Percentiles rank a stretch among this genome's conserved stretches.
phyloP scores from a whole-genome alignment of 2,329 filamentous ascomycete species.

The Fusarium transvaalense region DNA sequence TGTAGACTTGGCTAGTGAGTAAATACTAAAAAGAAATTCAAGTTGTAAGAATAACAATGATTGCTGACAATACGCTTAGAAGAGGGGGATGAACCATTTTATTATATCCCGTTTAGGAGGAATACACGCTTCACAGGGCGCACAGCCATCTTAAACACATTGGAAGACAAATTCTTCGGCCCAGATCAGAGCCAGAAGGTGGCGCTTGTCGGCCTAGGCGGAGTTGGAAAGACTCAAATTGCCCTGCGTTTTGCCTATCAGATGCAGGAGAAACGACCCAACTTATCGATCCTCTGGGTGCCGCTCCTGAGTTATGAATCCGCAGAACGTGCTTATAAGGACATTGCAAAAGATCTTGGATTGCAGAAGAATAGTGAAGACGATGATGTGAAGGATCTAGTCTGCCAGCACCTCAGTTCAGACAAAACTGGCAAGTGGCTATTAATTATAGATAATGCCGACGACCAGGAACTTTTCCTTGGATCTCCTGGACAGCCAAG shows the following conservation, averaged over 20 bases:
- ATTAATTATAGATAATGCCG: conserved; percentile 34
- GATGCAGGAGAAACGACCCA: conserved; percentile 39
- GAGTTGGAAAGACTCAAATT: conserved; percentile 57
- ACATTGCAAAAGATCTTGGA: conserved; percentile 50
- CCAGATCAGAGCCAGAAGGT: background rate
- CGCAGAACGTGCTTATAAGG: conserved; percentile 53
- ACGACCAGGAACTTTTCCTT: no score
- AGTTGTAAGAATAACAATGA: background rate
- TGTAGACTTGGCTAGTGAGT: background rate
- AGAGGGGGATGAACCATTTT: background rate
- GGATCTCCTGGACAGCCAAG: no score
- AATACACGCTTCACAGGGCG: background rate
- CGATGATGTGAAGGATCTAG: conserved; percentile 49
- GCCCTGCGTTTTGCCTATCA: conserved; percentile 53
- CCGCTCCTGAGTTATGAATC: conserved; percentile 45
- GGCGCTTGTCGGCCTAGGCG: conserved; percentile 48
- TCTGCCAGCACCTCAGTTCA: no score
- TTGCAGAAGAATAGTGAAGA: conserved; percentile 50
- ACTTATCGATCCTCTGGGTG: conserved; percentile 59
- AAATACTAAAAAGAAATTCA: background rate
- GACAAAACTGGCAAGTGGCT: no score
- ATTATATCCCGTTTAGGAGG: background rate
- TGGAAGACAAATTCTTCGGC: conserved; percentile 24
- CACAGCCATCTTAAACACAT: background rate
- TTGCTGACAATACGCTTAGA: background rate